Evolutionary conservation across 352 stramenopile species (phyloP).

Genomic region (Pythium rishiriense): DNA sequence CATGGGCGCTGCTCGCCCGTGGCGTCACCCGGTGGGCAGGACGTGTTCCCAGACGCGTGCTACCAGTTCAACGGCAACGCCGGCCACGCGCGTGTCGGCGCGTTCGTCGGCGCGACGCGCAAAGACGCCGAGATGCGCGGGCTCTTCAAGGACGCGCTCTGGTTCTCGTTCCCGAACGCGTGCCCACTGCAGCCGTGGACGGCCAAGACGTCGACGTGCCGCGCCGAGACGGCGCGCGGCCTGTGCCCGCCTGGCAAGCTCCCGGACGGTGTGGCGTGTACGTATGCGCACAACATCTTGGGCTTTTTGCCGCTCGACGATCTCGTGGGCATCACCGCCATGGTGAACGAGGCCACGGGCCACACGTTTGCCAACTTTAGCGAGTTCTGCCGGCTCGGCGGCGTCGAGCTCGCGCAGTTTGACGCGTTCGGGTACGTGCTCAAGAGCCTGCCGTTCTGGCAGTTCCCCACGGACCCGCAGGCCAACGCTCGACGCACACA

Average conservation of each 20-base stretch:
- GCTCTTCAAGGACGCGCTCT: constrained; percentile 51
- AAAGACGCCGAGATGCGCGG: constrained; percentile 41
- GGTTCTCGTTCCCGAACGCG: constrained; percentile 75
- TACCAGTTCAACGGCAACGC: constrained; percentile 70
- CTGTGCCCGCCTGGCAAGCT: constrained; percentile 26
- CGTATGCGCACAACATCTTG: constrained; percentile 33
- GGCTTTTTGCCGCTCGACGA: constrained; percentile 37
- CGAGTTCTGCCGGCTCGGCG: constrained; percentile 30
- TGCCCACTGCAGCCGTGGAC: constrained; percentile 43
- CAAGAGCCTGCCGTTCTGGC: constrained; percentile 34
- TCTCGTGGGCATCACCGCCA: constrained; percentile 38
- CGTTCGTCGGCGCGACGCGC: constrained; percentile 52
- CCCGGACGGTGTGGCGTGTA: constrained; percentile 38
- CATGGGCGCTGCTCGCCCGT: constrained; percentile 57
- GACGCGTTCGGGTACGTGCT: constrained; percentile 10
- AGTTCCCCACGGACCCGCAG: constrained; percentile 22
- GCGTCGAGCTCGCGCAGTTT: constrained; percentile 30
- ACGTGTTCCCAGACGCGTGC: constrained; percentile 50
- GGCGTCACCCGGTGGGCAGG: constrained; percentile 9
- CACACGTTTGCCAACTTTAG: constrained; percentile 23
- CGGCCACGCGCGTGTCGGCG: constrained; percentile 57
- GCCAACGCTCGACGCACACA: constrained; percentile 24
- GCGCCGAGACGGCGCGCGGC: constrained; percentile 10
- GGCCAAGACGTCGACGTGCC: constrained; percentile 25
- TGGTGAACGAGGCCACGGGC: constrained; percentile 23